These are phyloP conservation scores for Termitomyces sp. DNA, from an alignment of 768 basidiomycete species.

Conservation along the genomic window DNA sequence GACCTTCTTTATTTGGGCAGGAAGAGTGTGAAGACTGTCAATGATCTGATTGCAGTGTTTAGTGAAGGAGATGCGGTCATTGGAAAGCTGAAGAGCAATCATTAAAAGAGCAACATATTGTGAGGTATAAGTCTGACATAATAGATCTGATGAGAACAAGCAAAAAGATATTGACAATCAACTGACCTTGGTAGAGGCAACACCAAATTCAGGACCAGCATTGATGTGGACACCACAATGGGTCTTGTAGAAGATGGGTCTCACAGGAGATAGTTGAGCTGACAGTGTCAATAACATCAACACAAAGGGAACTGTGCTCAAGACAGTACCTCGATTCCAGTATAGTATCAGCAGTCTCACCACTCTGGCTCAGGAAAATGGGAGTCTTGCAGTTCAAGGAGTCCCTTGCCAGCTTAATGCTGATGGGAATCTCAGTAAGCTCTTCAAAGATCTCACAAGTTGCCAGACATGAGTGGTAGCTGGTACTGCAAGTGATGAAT, in stretches of 20 bases:
- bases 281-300: slow-evolving; percentile 98
- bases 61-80: slow-evolving; percentile 92
- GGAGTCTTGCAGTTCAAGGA: slow-evolving; percentile 99
- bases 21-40: slow-evolving; percentile 83
- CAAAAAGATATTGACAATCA: background rate
- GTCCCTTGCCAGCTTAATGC: slow-evolving; percentile 95
- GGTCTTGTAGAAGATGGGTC: too few relatives aligned
- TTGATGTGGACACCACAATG: slow-evolving; percentile 99
- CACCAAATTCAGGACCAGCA: slow-evolving; percentile 97
- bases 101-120: slow-evolving; percentile 98
- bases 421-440: slow-evolving; percentile 96
- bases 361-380: slow-evolving; percentile 97
- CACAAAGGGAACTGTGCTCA: slow-evolving; percentile 92
- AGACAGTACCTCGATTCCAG: slow-evolving; percentile 93
- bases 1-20: slow-evolving; percentile 83
- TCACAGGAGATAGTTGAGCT: slow-evolving; percentile 97
- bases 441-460: slow-evolving; percentile 98
- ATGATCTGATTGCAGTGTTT: slow-evolving; percentile 93
- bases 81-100: slow-evolving; percentile 98
- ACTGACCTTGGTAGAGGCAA: slow-evolving; percentile 92
- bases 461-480: slow-evolving; percentile 95
- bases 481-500: slow-evolving; percentile 98
- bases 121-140: slow-evolving; percentile 85
- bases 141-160: slow-evolving; percentile 2
- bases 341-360: slow-evolving; percentile 98